These are phyloP conservation scores for Russula foetens DNA, from an alignment of 768 basidiomycete genomes.

Conservation along the genomic window DNA sequence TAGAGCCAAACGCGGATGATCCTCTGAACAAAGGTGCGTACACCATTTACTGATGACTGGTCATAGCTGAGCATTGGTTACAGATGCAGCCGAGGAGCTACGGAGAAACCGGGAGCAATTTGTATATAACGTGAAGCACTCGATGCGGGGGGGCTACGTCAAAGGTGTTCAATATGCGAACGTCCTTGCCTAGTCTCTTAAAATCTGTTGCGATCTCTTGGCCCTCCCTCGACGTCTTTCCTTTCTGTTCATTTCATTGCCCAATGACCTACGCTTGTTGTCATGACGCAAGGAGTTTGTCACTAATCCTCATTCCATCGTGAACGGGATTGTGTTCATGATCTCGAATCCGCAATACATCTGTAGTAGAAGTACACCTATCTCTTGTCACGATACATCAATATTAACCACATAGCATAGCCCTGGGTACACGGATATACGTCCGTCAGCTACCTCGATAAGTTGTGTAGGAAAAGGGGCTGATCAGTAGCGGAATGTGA, in stretches of 20 bases:
- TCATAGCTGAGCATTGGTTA: neutral
- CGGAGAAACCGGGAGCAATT: slow-evolving; percentile 83
- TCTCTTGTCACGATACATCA: slow-evolving; percentile 7
- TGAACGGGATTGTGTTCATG: neutral
- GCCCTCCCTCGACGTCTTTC: neutral
- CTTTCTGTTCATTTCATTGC: neutral
- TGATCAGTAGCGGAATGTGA: slow-evolving; percentile 87
- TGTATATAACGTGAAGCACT: slow-evolving; percentile 71
- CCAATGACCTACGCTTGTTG: neutral
- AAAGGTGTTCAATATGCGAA: slow-evolving; percentile 75
- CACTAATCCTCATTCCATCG: neutral
- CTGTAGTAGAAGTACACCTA: slow-evolving; percentile 12
- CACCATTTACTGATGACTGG: neutral
- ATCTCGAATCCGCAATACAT: slow-evolving; percentile 1
- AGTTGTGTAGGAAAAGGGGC: slow-evolving; percentile 86
- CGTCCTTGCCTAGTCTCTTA: slow-evolving; percentile 43
- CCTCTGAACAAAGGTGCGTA: slow-evolving; percentile 94
- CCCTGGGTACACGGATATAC: neutral
- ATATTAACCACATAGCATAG: slow-evolving; percentile 10
- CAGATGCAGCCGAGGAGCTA: slow-evolving; percentile 95
- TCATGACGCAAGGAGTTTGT: neutral
- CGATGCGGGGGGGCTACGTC: slow-evolving; percentile 77
- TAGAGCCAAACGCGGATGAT: slow-evolving; percentile 98
- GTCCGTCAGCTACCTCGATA: slow-evolving; percentile 72
- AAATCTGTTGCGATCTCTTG: neutral